These are phyloP conservation scores for Gaeumannomyces tritici DNA, from an alignment of 2,329 filamentous ascomycete genomes.

Conservation along the genomic window DNA sequence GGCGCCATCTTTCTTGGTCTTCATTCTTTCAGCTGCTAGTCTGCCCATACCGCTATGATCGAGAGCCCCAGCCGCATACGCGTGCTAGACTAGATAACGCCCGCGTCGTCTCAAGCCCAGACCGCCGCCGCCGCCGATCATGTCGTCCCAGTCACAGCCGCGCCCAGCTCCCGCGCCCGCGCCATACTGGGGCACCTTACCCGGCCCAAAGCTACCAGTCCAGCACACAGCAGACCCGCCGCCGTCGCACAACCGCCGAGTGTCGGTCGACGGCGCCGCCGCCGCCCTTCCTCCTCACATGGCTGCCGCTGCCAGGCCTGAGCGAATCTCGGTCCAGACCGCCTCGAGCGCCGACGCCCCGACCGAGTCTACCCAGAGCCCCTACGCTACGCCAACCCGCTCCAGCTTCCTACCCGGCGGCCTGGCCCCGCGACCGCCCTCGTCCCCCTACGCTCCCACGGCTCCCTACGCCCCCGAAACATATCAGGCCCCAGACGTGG, in stretches of 20 bases:
- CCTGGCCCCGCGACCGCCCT: conserved; percentile 50
- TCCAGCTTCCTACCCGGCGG: conserved; percentile 41
- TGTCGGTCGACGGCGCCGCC: conserved; percentile 20
- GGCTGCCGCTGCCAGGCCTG: conserved; percentile 31
- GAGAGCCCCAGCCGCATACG: not conserved
- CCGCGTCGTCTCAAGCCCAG: not conserved
- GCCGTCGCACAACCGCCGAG: conserved; percentile 26
- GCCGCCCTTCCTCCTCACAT: conserved; percentile 11
- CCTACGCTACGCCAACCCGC: conserved; percentile 43
- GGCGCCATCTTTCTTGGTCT: not conserved
- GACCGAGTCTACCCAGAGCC: conserved; percentile 50
- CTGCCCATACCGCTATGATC: not conserved
- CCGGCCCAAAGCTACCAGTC: conserved; percentile 29
- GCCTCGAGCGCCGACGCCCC: conserved; percentile 38
- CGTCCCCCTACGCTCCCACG: conserved; percentile 39
- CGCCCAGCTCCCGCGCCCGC: conserved; percentile 14
- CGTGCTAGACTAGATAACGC: conserved; percentile 4
- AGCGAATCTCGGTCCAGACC: conserved; percentile 47
- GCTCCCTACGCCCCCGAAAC: conserved; percentile 33
- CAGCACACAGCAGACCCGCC: conserved; percentile 9
- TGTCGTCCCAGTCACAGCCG: conserved; percentile 5
- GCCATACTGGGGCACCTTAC: conserved; percentile 51
- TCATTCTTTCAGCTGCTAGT: not conserved
- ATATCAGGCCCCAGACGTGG: conserved; percentile 27
- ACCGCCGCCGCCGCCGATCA: not conserved